A percentile compares a stretch with the other conserved stretches of the same genome.
Conservation (phyloP, 2,329 filamentous ascomycete genomes). For the Colletotrichum tropicale region DNA sequence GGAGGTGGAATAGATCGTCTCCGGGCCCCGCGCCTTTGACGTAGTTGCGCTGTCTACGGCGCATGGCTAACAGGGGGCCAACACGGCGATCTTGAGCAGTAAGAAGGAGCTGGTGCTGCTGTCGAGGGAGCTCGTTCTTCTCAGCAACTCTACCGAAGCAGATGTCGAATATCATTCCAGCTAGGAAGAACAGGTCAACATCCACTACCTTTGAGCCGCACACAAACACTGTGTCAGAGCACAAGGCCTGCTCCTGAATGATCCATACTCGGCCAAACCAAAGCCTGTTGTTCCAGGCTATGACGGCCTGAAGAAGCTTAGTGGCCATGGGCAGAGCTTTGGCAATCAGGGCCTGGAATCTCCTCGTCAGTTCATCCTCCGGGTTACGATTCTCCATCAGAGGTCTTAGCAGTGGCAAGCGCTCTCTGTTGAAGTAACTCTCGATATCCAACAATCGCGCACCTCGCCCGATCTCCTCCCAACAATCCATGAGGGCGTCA, state of each 20-base stretch:
- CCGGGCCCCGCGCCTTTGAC: slow-evolving; percentile 21
- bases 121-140: neutral
- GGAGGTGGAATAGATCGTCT: slow-evolving; percentile 19
- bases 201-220: slow-evolving; percentile 29
- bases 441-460: slow-evolving; percentile 27
- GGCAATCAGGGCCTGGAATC: neutral
- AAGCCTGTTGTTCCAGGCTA: slow-evolving; percentile 10
- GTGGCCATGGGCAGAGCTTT: neutral
- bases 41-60: slow-evolving; percentile 1
- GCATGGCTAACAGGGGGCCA: neutral
- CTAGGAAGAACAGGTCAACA: slow-evolving; percentile 28
- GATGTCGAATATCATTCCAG: slow-evolving; percentile 20
- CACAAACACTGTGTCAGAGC: slow-evolving; percentile 24
- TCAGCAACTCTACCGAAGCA: neutral
- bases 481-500: slow-evolving; percentile 18
- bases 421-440: neutral
- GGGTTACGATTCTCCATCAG: neutral
- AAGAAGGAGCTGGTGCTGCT: neutral
- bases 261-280: slow-evolving; percentile 34
- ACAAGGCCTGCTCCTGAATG: slow-evolving; percentile 31
- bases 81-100: neutral
- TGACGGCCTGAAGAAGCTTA: neutral
- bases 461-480: slow-evolving; percentile 25
- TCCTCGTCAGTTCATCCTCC: slow-evolving; percentile 24
- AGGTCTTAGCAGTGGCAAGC: neutral